Conservation (phyloP, 2,329 filamentous ascomycete species). For the Alternaria arbusti region DNA sequence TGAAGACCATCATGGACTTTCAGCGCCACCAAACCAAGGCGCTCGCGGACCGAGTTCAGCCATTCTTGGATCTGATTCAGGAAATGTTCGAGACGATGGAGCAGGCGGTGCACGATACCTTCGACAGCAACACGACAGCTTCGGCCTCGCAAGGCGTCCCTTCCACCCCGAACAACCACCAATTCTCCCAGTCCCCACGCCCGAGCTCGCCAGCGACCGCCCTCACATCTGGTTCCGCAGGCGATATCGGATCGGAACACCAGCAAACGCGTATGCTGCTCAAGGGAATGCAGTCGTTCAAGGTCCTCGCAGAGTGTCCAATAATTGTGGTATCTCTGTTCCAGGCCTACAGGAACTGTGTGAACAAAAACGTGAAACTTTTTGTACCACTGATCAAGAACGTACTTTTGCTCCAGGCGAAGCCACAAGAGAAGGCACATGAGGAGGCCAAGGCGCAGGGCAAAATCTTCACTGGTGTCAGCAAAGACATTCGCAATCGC, state of each 20-base stretch:
- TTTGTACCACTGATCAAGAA: constrained; percentile 95
- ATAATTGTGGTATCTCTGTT: constrained; percentile 99
- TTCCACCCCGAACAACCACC: constrained; percentile 66
- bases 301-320: constrained; percentile 94
- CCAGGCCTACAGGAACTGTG: constrained; percentile 83
- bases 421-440: constrained; percentile 91
- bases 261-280: constrained; percentile 81
- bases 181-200: constrained; percentile 84
- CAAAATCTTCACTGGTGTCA: constrained; percentile 89
- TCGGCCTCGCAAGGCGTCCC: constrained; percentile 61
- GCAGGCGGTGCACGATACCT: constrained; percentile 90
- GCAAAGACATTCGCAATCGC: constrained; percentile 89
- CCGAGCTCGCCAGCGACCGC: constrained; percentile 89
- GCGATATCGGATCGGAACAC: constrained; percentile 82
- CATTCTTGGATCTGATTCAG: constrained; percentile 88
- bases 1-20: constrained; percentile 97
- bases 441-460: constrained; percentile 79
- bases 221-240: constrained; percentile 70
- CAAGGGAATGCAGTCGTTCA: constrained; percentile 98
- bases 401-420: constrained; percentile 86
- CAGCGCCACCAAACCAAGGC: constrained; percentile 90
- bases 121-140: constrained; percentile 75
- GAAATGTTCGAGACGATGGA: constrained; percentile 97
- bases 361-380: constrained; percentile 82
- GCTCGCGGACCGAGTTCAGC: constrained; percentile 81